Conservation (phyloP, 2,329 filamentous ascomycete genomes). For the Gnomoniopsis smithogilvyi region DNA sequence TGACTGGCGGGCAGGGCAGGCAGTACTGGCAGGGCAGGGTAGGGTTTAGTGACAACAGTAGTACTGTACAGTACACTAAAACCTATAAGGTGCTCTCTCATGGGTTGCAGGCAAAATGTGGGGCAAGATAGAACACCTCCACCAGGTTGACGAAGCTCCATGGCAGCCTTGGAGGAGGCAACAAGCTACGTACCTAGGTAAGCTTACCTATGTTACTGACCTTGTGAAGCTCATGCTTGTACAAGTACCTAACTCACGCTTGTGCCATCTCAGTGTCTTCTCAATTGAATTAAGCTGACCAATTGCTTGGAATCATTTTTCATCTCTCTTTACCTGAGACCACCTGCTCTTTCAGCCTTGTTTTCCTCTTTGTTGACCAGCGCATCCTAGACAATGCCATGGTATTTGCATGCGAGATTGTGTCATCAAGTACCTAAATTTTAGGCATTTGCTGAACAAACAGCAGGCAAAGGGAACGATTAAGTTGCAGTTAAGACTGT, state of each 20-base stretch:
- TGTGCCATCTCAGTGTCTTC: not conserved
- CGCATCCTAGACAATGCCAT: not conserved
- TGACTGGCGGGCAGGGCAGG: slow-evolving; percentile 3
- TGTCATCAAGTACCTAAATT: not conserved
- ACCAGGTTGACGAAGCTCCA: not conserved
- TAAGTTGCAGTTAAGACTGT: not conserved
- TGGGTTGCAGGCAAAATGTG: too few species aligned
- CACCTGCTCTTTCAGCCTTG: not conserved
- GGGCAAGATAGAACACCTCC: not conserved
- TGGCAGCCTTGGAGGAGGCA: slow-evolving; percentile 1
- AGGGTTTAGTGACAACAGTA: too few species aligned
- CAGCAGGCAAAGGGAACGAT: not conserved
- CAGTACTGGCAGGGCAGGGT: not conserved
- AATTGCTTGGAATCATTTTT: too few species aligned
- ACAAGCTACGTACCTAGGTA: too few species aligned
- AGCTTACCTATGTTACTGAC: too few species aligned
- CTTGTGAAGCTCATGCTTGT: not conserved
- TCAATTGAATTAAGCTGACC: not conserved
- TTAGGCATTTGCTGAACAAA: not conserved
- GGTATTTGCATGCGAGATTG: not conserved
- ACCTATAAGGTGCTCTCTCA: too few species aligned
- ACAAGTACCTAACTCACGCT: too few species aligned
- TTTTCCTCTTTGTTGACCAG: not conserved
- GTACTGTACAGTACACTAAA: too few species aligned
- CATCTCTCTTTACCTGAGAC: too few species aligned